Evolutionary conservation across 2,329 filamentous ascomycete species (phyloP).

Genomic region (Colletotrichum trifolii): DNA sequence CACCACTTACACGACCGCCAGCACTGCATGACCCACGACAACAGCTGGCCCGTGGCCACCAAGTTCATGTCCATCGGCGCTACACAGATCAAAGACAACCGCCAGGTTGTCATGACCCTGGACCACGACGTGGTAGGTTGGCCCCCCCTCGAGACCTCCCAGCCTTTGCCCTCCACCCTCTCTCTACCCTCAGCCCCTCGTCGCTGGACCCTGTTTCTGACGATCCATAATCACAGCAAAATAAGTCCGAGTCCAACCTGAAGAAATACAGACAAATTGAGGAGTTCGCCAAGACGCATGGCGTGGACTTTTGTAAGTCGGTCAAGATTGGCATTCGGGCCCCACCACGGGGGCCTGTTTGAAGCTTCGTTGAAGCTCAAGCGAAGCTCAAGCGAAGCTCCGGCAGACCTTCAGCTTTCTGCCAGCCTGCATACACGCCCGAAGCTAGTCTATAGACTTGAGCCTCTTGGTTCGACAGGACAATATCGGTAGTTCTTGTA

Average conservation of each 20-base stretch:
- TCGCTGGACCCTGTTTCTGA: background rate
- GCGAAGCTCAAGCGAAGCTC: too few species aligned
- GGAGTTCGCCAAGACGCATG: constrained; percentile 82
- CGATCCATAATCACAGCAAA: background rate
- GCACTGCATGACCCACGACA: constrained; percentile 86
- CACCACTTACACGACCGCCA: constrained; percentile 38
- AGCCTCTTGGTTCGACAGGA: too few species aligned
- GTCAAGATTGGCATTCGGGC: too few species aligned
- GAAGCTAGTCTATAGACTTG: too few species aligned
- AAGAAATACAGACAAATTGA: constrained; percentile 87
- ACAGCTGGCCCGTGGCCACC: constrained; percentile 76
- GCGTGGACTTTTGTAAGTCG: constrained; percentile 73
- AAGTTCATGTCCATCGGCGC: constrained; percentile 88
- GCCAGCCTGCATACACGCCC: too few species aligned
- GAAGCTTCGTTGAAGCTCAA: too few species aligned
- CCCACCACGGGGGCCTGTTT: too few species aligned
- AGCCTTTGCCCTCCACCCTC: too few species aligned
- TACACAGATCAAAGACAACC: constrained; percentile 74
- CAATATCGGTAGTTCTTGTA: too few species aligned
- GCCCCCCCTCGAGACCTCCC: too few species aligned
- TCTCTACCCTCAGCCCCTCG: too few species aligned
- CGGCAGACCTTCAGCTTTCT: too few species aligned
- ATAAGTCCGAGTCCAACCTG: constrained; percentile 63
- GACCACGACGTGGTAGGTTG: constrained; percentile 55
- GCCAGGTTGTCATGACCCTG: constrained; percentile 83